Conservation (phyloP, 202 grass and related monocot species). For the Eragrostis tef region DNA sequence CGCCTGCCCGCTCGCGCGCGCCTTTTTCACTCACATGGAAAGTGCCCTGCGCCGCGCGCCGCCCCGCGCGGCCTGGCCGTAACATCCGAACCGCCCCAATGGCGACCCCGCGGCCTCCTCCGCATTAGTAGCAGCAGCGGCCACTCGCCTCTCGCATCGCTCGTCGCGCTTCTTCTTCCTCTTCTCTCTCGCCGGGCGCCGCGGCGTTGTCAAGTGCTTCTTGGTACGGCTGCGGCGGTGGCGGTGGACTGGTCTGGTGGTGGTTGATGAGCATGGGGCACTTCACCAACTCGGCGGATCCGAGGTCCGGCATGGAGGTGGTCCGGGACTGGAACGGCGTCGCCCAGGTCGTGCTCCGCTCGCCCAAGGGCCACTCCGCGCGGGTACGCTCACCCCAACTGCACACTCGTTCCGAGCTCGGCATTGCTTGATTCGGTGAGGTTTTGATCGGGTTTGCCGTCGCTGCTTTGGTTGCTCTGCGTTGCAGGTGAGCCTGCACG, state of each 20-base stretch:
- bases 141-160: not conserved
- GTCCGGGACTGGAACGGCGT: conserved; percentile 68
- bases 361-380: conserved; percentile 69
- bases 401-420: not conserved
- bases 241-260: too few species aligned
- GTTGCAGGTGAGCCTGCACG: conserved; percentile 89
- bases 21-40: conserved; percentile 65
- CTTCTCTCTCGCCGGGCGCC: not conserved
- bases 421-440: conserved; percentile 26
- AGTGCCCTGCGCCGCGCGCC: conserved; percentile 32
- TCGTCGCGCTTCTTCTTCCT: not conserved
- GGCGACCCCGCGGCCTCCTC: conserved; percentile 34
- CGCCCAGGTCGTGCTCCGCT: conserved; percentile 69
- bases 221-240: not conserved
- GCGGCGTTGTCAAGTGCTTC: too few species aligned
- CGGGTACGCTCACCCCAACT: conserved; percentile 44
- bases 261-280: conserved; percentile 68
- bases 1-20: conserved; percentile 5
- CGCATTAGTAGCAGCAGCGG: not conserved
- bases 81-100: conserved; percentile 54
- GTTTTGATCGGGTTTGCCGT: conserved; percentile 30
- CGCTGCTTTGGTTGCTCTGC: not conserved
- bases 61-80: conserved; percentile 15
- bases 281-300: conserved; percentile 54
- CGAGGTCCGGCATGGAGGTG: conserved; percentile 60